Base-by-base conservation (phyloP, 2,329 filamentous ascomycete genomes). In the Penicillium digitatum region DNA sequence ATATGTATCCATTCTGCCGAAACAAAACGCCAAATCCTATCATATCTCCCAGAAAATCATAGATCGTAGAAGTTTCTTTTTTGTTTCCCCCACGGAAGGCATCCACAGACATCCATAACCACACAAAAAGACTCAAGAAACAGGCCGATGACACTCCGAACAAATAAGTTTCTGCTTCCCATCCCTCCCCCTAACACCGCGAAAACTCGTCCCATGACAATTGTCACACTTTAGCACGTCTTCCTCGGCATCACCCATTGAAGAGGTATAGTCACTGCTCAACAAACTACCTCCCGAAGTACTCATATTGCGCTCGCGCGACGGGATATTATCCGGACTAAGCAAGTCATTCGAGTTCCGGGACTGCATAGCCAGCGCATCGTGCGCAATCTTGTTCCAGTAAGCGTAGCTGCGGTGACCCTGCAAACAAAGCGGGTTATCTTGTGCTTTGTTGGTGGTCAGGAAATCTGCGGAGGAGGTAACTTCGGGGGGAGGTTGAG, bases 121-220 rank as follows among this genome's bases (percentile, higher is more conserved):
- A 8, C n/a, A 31, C 39, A 44, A 31, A 47, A 42, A 29, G 24
- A 39, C 4, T 64, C 49, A 69, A 54, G 49, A 56, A 48, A 71
- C 60, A 37, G 69, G 60, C 22, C 59, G 66, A 45, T 67, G 65
- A 52, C 79, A 89, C 43, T 76, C 78, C 34, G 79, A 79, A 69
- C 87, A 89, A n/a, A 85, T 78, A 60, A 88, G 70, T 56, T 77
- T 78, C 66, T 84, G 82, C 49, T 75, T 78, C 39, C 74, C 76
- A 8, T 79, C 79, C 27, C 76, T 78, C 4, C 79, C 73, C 56
- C 80, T 82, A 61, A 80, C 83, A 1, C 82, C 81, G 60, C 82
- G 82, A 61, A 90, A 90, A 56, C 85, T 83, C 20, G 72, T 79
- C 1, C 82, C 79, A 5, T 80, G 79, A 64, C 87, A 90, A 56